A percentile compares a stretch with the other conserved stretches of the same genome.
phyloP scores from a whole-genome alignment of 495 filamentous ascomycete species.

The Amniculicola lignicola region DNA sequence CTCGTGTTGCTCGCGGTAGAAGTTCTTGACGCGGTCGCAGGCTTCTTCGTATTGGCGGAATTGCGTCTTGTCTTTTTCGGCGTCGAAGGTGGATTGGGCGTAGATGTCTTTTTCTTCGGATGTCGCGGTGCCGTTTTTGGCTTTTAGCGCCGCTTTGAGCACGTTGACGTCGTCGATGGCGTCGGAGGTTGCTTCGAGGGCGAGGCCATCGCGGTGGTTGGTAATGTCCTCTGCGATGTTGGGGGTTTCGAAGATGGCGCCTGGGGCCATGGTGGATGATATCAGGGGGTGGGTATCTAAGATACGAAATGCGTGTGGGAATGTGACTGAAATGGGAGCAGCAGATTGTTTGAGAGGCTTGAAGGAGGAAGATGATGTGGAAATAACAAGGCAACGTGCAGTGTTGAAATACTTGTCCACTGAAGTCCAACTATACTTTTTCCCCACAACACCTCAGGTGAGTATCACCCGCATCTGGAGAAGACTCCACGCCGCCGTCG shows the following conservation, averaged over 20 bases:
- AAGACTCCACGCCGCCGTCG: too few relatives aligned
- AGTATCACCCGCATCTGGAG: too few relatives aligned
- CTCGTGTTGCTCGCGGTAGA: conserved; percentile 79
- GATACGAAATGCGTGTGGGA: background rate
- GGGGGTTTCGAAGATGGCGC: conserved; percentile 37
- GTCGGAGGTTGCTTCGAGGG: conserved; percentile 78
- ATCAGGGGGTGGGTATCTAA: conserved; percentile 18
- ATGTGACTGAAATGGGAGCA: background rate
- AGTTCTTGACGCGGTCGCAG: conserved; percentile 74
- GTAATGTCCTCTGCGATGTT: conserved; percentile 36
- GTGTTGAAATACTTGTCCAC: background rate
- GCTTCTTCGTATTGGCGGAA: conserved; percentile 79
- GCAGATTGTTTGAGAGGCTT: background rate
- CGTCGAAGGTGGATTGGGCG: conserved; percentile 64
- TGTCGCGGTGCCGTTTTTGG: conserved; percentile 45
- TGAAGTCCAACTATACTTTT: too few relatives aligned
- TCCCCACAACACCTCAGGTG: too few relatives aligned
- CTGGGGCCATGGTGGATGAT: conserved; percentile 38
- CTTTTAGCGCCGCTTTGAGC: conserved; percentile 54
- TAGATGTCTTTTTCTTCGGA: conserved; percentile 54
- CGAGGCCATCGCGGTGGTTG: conserved; percentile 58
- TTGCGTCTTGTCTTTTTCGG: conserved; percentile 72
- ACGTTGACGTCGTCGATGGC: conserved; percentile 78
- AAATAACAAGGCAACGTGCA: background rate
- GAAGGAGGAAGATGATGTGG: background rate